Conservation (phyloP, 164 flowering plant species). For the Paratinospora sagittata region DNA sequence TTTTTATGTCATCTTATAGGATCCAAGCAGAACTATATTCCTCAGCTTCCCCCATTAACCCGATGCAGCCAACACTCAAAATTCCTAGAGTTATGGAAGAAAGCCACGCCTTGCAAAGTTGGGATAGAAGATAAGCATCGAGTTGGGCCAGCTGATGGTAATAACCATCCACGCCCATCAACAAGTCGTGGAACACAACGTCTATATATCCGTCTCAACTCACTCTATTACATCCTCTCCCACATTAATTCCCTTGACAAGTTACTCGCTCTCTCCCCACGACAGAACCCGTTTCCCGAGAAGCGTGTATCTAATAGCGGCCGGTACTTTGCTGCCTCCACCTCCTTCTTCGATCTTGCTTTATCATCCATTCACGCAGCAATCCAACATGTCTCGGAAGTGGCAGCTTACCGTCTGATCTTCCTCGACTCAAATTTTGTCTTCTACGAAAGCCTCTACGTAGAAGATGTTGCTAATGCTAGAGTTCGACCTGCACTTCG, state of each 20-base stretch:
- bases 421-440: constrained; percentile 72
- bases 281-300: constrained; percentile 32
- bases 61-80: constrained; percentile 80
- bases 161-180: constrained; percentile 70
- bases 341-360: constrained; percentile 54
- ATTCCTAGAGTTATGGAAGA: constrained; percentile 53
- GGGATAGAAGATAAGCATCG: constrained; percentile 25
- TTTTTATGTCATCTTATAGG: constrained; percentile 36
- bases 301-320: constrained; percentile 24
- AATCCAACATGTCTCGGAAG: constrained; percentile 63
- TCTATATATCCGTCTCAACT: constrained; percentile 89
- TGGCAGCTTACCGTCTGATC: constrained; percentile 81
- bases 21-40: constrained; percentile 72
- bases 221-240: constrained; percentile 63
- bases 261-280: constrained; percentile 46
- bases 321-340: constrained; percentile 20
- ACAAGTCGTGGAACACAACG: constrained; percentile 96
- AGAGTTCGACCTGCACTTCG: constrained; percentile 70
- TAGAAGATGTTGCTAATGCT: constrained; percentile 51
- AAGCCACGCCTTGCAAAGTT: constrained; percentile 52
- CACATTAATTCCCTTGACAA: constrained; percentile 70
- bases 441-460: constrained; percentile 63
- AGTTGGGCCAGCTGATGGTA: constrained; percentile 26
- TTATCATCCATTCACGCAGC: constrained; percentile 48
- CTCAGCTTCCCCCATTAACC: constrained; percentile 78